Percentiles rank a stretch among this genome's conserved stretches.
phyloP scores from a whole-genome alignment of 2,329 filamentous ascomycete genomes.

The Claviceps arundinis region DNA sequence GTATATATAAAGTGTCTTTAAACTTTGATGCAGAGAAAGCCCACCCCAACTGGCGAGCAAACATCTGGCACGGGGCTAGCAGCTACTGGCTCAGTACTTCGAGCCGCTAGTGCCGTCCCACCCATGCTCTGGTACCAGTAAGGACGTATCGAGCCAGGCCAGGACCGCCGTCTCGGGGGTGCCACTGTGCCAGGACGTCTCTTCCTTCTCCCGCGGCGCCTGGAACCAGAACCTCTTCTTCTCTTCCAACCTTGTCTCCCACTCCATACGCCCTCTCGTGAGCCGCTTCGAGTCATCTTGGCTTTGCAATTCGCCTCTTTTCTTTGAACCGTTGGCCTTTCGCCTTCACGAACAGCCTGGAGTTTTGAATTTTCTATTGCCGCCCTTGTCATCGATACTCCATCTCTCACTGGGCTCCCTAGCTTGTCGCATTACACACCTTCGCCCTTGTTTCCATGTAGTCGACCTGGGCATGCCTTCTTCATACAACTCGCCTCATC shows the following conservation, averaged over 20 bases:
- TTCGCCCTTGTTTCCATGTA: conserved; percentile 7
- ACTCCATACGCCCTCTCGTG: conserved; percentile 15
- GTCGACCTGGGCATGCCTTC: conserved; percentile 15
- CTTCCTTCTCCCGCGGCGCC: conserved; percentile 22
- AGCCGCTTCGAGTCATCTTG: conserved; percentile 14
- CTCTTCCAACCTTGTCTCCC: conserved; percentile 21
- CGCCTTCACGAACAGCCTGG: not conserved
- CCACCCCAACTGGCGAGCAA: conserved; percentile 1
- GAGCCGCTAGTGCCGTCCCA: conserved; percentile 20
- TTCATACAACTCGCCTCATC: conserved; percentile 17
- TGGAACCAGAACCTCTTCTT: conserved; percentile 20
- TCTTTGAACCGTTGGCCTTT: not conserved
- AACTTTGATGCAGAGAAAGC: conserved; percentile 5
- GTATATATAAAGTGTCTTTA: conserved; percentile 19
- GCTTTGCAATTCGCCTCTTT: conserved; percentile 6
- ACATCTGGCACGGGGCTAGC: conserved; percentile 10
- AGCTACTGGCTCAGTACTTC: conserved; percentile 14
- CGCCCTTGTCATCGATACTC: not conserved
- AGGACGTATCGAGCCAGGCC: conserved; percentile 18
- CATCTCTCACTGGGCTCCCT: not conserved
- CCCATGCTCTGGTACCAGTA: conserved; percentile 22
- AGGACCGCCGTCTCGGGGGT: conserved; percentile 23
- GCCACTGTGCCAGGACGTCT: conserved; percentile 19
- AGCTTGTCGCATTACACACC: not conserved
- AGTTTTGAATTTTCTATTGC: not conserved